These are phyloP conservation scores for Bipolaris gigantea DNA, from an alignment of 2,329 filamentous ascomycete genomes.

Conservation along the genomic window DNA sequence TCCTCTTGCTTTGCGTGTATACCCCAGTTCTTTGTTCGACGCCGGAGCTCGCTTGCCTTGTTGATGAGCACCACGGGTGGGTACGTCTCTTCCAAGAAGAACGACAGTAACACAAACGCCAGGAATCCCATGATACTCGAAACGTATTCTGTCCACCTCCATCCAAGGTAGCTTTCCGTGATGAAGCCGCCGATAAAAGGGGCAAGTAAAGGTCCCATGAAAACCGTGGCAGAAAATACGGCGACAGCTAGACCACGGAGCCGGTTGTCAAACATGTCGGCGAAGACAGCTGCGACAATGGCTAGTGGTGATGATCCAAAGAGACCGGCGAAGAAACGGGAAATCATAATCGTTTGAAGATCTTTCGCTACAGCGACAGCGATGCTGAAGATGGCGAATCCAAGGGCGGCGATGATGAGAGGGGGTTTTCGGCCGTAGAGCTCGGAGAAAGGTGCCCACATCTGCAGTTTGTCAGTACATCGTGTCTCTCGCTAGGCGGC, in stretches of 20 bases:
- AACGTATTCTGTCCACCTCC: slow-evolving; percentile 60
- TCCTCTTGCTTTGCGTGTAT: slow-evolving; percentile 62
- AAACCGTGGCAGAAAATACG: slow-evolving; percentile 54
- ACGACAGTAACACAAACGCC: slow-evolving; percentile 51
- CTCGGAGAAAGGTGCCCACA: slow-evolving; percentile 57
- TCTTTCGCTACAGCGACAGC: slow-evolving; percentile 55
- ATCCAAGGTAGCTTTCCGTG: slow-evolving; percentile 52
- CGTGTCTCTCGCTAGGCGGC: background rate
- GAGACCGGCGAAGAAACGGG: slow-evolving; percentile 57
- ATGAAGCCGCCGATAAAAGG: slow-evolving; percentile 60
- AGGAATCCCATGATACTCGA: slow-evolving; percentile 59
- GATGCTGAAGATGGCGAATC: slow-evolving; percentile 56
- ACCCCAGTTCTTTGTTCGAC: slow-evolving; percentile 62
- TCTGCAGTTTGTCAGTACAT: slow-evolving; percentile 12
- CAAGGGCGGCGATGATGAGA: slow-evolving; percentile 53
- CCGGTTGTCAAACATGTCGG: slow-evolving; percentile 59
- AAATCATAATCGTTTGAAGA: slow-evolving; percentile 56
- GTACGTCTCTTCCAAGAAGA: slow-evolving; percentile 62
- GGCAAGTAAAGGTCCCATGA: slow-evolving; percentile 56
- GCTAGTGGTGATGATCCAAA: slow-evolving; percentile 58
- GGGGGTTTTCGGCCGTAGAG: slow-evolving; percentile 55
- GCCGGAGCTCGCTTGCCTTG: slow-evolving; percentile 58
- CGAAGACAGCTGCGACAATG: slow-evolving; percentile 57
- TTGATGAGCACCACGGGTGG: slow-evolving; percentile 60
- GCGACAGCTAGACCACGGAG: slow-evolving; percentile 49